Conservation (phyloP, 768 basidiomycete species). For the Fistulinella prunicolor region DNA sequence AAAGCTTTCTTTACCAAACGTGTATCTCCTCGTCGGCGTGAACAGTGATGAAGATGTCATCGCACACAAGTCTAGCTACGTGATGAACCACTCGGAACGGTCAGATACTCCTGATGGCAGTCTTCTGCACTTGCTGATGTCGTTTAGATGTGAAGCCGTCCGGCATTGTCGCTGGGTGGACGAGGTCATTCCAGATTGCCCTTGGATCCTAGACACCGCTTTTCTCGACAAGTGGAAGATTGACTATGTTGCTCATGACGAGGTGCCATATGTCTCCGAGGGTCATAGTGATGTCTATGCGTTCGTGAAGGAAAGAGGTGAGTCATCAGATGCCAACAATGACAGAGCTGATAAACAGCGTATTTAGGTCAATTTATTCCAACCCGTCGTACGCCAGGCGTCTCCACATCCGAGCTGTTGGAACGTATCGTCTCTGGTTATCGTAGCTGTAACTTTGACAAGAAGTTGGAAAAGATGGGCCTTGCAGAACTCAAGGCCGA, state of each 20-base stretch:
- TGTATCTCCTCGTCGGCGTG: conserved; percentile 92
- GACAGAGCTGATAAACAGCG: background rate
- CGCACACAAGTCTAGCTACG: conserved; percentile 73
- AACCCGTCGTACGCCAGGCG: conserved; percentile 89
- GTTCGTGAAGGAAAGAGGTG: conserved; percentile 78
- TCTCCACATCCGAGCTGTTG: conserved; percentile 90
- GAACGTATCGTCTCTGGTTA: conserved; percentile 91
- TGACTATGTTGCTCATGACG: conserved; percentile 97
- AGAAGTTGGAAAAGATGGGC: conserved; percentile 88
- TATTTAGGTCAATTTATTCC: conserved; percentile 86
- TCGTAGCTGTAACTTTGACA: conserved; percentile 80
- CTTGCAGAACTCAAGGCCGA: conserved; percentile 65
- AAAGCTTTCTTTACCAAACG: conserved; percentile 87
- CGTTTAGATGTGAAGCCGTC: conserved; percentile 75
- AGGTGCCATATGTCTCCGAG: conserved; percentile 78
- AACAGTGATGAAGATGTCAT: conserved; percentile 83
- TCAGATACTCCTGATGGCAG: conserved; percentile 29
- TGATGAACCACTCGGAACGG: conserved; percentile 90
- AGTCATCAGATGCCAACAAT: conserved; percentile 11
- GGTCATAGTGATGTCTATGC: conserved; percentile 85
- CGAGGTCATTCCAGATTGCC: conserved; percentile 85
- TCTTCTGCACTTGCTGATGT: background rate
- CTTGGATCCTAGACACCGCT: conserved; percentile 82
- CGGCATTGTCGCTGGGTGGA: conserved; percentile 98
- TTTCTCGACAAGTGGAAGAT: conserved; percentile 86